Conservation (phyloP, 1,284 basidiomycete genomes). For the Phylloporus sp. region DNA sequence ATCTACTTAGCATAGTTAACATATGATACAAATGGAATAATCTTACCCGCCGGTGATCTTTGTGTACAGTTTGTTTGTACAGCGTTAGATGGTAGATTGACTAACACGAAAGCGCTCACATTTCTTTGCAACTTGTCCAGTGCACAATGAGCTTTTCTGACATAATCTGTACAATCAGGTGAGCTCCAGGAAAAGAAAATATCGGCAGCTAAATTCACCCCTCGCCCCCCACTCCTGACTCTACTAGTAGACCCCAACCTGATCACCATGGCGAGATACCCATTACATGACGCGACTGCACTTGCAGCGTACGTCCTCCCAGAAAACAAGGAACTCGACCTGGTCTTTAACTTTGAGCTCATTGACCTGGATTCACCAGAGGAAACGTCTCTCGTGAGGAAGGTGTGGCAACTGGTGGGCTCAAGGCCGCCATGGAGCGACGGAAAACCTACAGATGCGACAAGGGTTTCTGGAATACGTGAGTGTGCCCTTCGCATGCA, state of each 20-base stretch:
- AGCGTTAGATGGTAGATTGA: neutral
- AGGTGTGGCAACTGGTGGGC: slow-evolving; percentile 60
- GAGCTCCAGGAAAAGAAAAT: neutral
- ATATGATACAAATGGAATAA: neutral
- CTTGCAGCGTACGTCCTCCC: slow-evolving; percentile 70
- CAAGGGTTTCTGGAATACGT: slow-evolving; percentile 74
- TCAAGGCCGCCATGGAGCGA: slow-evolving; percentile 49
- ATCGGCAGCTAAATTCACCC: slow-evolving; percentile 40
- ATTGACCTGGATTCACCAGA: slow-evolving; percentile 63
- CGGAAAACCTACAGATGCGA: slow-evolving; percentile 69
- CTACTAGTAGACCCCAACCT: slow-evolving; percentile 54
- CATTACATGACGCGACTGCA: slow-evolving; percentile 55
- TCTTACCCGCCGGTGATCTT: slow-evolving; percentile 63
- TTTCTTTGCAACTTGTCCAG: slow-evolving; percentile 77
- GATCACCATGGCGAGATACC: slow-evolving; percentile 77
- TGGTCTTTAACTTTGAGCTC: slow-evolving; percentile 71
- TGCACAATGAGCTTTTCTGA: slow-evolving; percentile 73
- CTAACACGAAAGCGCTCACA: slow-evolving; percentile 45
- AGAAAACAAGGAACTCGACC: slow-evolving; percentile 68
- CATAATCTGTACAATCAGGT: slow-evolving; percentile 51
- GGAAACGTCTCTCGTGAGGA: slow-evolving; percentile 49
- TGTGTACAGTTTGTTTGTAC: slow-evolving; percentile 64
- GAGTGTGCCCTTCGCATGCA: slow-evolving; percentile 30
- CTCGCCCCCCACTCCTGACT: too few species aligned
- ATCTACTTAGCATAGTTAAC: neutral